Evolutionary conservation across 1,284 basidiomycete species (phyloP).

Genomic region (Kwoniella shivajii): DNA sequence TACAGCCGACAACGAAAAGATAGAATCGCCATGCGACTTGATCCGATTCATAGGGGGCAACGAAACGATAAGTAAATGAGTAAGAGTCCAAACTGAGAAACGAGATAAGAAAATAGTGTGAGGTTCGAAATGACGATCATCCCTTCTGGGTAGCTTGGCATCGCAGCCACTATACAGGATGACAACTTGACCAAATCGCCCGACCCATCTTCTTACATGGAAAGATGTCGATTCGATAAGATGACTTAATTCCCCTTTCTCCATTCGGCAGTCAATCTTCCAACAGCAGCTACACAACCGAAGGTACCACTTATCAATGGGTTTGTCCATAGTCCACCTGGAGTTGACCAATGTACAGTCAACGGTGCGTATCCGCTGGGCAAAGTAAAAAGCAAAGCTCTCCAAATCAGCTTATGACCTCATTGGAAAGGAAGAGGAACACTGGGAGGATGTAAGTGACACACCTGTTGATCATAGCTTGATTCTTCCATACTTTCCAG

Average conservation of each 20-base stretch:
- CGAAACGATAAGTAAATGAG: too few relatives aligned
- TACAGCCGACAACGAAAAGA: too few relatives aligned
- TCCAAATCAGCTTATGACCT: background rate
- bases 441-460: constrained; percentile 18
- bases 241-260: constrained; percentile 8
- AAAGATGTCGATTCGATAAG: too few relatives aligned
- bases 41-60: too few relatives aligned
- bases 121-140: too few relatives aligned
- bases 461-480: constrained; percentile 39
- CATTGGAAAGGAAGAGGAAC: background rate
- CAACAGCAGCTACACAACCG: constrained; percentile 36
- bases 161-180: too few relatives aligned
- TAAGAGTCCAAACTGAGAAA: too few relatives aligned
- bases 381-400: background rate
- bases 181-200: too few relatives aligned
- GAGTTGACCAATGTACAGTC: constrained; percentile 51
- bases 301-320: constrained; percentile 40
- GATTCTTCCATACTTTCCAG: constrained; percentile 37
- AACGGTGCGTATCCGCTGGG: constrained; percentile 51
- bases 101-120: too few relatives aligned
- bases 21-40: too few relatives aligned
- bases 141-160: too few relatives aligned
- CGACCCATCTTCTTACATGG: too few relatives aligned
- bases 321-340: constrained; percentile 46
- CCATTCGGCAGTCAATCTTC: constrained; percentile 31